Base-by-base conservation (phyloP, 768 basidiomycete species). In the Lanmaoa pseudosensibilis region DNA sequence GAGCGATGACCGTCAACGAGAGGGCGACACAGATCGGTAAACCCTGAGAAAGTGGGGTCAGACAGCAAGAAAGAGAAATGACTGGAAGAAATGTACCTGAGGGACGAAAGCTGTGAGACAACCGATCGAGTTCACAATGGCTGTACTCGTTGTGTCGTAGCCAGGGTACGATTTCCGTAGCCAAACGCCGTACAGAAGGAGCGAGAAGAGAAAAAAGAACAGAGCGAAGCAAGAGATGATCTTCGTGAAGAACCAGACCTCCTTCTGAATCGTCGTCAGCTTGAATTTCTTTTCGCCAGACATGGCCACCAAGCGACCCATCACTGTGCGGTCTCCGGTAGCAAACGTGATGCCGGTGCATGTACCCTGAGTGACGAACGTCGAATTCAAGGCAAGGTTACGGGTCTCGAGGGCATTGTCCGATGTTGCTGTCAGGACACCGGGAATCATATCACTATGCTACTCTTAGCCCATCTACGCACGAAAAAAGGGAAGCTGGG, bases 221-320 rank as follows among this genome's bases (percentile, higher is more conserved):
- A 70, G 66, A 54, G 72, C 81, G 52, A 69, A 61, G 48, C 49
- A 73, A 50, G 71, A 81, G 52, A 83, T 77, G 64, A 78, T 72
- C 61, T 81, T 82, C 21, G 80, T 77, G 69, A 83, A 83, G 56
- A 76, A 78, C 67, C 75, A 76, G 4, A 79, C 70, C 52, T 80
- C 78, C 46, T 64, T 72, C 65, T 80, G 78, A n/a, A 80, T 74
- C 15, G 78, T 74, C 0, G 80, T 79, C 4, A 78, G 67, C 64
- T 75, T 78, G 65, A 74, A 70, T 60, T 77, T 77, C 30, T 73
- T 74, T 40, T 77, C 72, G 5, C 74, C 77, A 0, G 82, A 80
- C 61, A 83, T 77, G 52, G 78, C 74, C 15, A 83, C 80, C 58
- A 84, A 80, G 39, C 79, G 78, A 21, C 81, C 83, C 76, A 79